Evolutionary conservation across 2,329 filamentous ascomycete genomes (phyloP), one percentile per base, ranked within the genome.

Genomic region (Diaporthe sp.): DNA sequence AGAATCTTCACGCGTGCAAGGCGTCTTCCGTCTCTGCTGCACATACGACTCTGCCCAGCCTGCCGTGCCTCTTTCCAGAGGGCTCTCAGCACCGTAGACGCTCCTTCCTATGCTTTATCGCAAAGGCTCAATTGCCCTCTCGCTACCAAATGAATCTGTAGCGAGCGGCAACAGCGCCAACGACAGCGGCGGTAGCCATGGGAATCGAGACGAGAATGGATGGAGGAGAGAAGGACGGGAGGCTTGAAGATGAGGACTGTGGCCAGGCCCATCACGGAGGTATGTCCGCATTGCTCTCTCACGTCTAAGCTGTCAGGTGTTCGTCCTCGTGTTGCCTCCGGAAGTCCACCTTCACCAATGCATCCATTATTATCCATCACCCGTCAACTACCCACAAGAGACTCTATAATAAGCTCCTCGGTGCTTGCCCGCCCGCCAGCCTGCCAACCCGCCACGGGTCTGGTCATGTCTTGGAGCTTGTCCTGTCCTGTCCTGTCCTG

Each of bases 391-490:
- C 34, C 34, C 57, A 10, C 22, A n/a, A 10, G 19, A 10, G 28
- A 25, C 13, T 31, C 42, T 37, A 31, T 37, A n/a, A 28, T 37
- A 51, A 68, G 44, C 44, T 68, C 62, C 8, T 39, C 19, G 62
- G 28, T 9, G 39, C 15, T 17, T 62, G 62, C 44, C 62, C 19
- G 42, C 25, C 31, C 10, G 57, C 31, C 57, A 19, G 57, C 4
- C 13, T 46, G 39, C 59, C 58, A 17, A 44, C 58, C 59, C 39
- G 57, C 57, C 57, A 25, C 22, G 34, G 25, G 57, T 61, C 57
- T 61, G 55, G 57, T 61, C 57, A 7, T 61, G 34, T 61, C 37
- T 42, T 61, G 58, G n/a, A 62, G 59, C n/a, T 31, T 44, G 37
- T 42, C 58, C 28, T 61, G 58, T 31, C 31, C 31, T 3, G 31